Percentiles rank a stretch among this genome's conserved stretches.
Conservation (phyloP, 148 eudicot species). For the Amaranthus cruentus region DNA sequence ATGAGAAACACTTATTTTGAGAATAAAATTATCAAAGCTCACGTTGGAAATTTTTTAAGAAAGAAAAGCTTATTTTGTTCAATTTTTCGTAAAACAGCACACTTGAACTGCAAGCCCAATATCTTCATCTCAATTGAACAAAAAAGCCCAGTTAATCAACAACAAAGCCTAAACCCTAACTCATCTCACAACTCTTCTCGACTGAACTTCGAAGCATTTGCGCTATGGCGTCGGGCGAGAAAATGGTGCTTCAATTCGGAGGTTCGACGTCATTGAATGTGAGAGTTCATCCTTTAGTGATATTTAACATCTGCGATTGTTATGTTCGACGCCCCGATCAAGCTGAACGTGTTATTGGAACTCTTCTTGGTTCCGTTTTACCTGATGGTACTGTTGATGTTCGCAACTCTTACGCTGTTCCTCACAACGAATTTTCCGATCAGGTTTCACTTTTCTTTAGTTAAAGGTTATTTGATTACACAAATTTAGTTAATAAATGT, state of each 20-base stretch:
- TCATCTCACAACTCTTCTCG: not conserved
- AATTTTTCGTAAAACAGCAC: too few relatives aligned
- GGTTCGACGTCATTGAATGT: constrained; percentile 46
- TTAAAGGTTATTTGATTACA: too few relatives aligned
- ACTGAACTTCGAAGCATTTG: not conserved
- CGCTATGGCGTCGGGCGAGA: constrained; percentile 48
- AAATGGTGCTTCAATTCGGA: constrained; percentile 55
- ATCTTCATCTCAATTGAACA: too few relatives aligned
- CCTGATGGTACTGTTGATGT: constrained; percentile 83
- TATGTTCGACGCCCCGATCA: constrained; percentile 86
- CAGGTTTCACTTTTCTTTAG: constrained; percentile 43
- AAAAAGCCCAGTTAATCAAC: too few relatives aligned
- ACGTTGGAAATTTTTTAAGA: too few relatives aligned
- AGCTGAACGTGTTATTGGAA: constrained; percentile 89
- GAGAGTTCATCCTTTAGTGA: constrained; percentile 81
- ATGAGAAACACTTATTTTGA: too few relatives aligned
- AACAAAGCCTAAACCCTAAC: constrained; percentile 20
- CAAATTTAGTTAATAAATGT: too few relatives aligned
- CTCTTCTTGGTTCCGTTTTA: constrained; percentile 78
- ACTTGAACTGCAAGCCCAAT: too few relatives aligned
- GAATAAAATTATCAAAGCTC: too few relatives aligned
- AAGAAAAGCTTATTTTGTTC: too few relatives aligned
- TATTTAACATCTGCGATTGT: constrained; percentile 85
- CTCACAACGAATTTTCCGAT: constrained; percentile 83
- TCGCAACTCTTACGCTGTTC: constrained; percentile 89